These are phyloP conservation scores for Buddleja alternifolia DNA, from an alignment of 257 asterid species.

Conservation along the genomic window DNA sequence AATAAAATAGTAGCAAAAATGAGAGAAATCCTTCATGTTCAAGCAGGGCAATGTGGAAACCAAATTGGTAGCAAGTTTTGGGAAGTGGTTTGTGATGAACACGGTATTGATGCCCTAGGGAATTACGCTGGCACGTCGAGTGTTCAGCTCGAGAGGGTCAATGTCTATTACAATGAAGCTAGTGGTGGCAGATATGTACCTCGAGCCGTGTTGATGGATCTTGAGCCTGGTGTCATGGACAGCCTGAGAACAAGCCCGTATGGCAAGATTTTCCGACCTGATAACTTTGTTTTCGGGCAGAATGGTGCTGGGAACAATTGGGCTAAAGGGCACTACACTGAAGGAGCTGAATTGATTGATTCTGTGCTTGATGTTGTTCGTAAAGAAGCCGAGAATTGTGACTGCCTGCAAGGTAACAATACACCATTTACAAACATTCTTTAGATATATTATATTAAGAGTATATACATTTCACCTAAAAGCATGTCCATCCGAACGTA, in stretches of 20 bases:
- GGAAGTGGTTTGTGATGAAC: conserved; percentile 75
- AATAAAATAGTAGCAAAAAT: conserved; percentile 23
- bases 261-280: conserved; percentile 69
- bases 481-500: no score
- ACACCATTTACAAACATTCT: not conserved
- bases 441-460: no score
- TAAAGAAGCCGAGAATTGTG: conserved; percentile 76
- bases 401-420: conserved; percentile 66
- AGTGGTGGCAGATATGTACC: conserved; percentile 78
- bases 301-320: conserved; percentile 75
- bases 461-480: no score
- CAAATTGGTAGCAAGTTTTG: conserved; percentile 80
- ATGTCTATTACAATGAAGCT: conserved; percentile 74
- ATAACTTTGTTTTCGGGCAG: conserved; percentile 74
- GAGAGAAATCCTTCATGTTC: conserved; percentile 80
- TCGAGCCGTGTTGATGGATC: conserved; percentile 72
- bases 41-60: conserved; percentile 82
- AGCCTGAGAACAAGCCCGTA: conserved; percentile 68
- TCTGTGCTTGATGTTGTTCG: conserved; percentile 78
- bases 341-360: conserved; percentile 75
- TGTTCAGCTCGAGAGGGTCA: conserved; percentile 64
- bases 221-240: conserved; percentile 81
- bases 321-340: conserved; percentile 82
- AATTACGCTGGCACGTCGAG: conserved; percentile 49
- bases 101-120: conserved; percentile 59